These are phyloP conservation scores for Pseudotulostoma volvatum DNA, from an alignment of 495 filamentous ascomycete genomes.

Conservation along the genomic window DNA sequence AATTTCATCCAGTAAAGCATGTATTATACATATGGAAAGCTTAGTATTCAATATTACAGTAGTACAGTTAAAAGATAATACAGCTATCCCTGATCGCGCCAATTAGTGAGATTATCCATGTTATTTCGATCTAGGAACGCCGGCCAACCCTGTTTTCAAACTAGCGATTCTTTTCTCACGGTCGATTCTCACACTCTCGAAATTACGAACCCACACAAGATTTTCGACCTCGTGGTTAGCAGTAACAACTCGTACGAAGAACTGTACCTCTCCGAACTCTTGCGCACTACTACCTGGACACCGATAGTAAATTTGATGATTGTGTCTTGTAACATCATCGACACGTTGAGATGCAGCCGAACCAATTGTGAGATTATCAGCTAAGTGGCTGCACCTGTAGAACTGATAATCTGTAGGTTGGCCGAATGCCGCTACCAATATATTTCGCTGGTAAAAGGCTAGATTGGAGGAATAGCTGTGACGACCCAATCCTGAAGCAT, in stretches of 20 bases:
- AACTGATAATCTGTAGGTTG: no score
- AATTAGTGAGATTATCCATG: not conserved
- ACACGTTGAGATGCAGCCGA: not conserved
- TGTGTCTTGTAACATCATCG: not conserved
- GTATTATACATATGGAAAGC: no score
- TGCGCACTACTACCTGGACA: not conserved
- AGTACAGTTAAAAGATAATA: no score
- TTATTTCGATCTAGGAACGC: not conserved
- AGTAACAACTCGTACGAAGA: not conserved
- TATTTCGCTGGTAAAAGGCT: no score
- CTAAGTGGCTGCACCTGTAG: no score
- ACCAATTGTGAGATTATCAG: not conserved
- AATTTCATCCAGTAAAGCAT: no score
- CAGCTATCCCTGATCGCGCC: no score
- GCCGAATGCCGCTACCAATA: no score
- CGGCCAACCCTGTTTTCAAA: not conserved
- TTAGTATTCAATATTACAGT: no score
- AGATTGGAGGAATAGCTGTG: no score
- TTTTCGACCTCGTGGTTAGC: not conserved
- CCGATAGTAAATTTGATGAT: not conserved
- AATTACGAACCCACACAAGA: not conserved
- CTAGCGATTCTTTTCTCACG: not conserved
- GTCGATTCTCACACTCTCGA: not conserved
- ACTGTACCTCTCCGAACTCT: not conserved
- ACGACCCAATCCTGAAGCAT: no score